These are phyloP conservation scores for Geotrichum citri-aurantii DNA, from an alignment of 1,139 yeast genomes.

Conservation along the genomic window DNA sequence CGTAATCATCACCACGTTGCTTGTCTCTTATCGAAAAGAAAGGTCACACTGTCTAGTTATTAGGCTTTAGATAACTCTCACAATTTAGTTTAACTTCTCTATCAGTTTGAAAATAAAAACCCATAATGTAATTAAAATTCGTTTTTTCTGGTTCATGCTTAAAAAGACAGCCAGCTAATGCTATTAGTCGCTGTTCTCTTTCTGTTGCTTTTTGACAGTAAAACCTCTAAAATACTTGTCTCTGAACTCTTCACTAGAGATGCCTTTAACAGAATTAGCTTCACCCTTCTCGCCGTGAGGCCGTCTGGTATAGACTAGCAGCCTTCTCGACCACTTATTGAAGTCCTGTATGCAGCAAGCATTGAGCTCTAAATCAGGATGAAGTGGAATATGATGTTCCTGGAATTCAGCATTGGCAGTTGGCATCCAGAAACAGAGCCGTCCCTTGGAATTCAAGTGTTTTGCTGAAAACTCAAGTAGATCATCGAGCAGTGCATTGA, in stretches of 20 bases:
- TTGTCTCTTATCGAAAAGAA: too few relatives aligned
- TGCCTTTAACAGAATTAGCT: constrained; percentile 41
- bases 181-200: background rate
- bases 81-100: background rate
- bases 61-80: too few relatives aligned
- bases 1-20: too few relatives aligned
- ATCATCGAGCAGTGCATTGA: constrained; percentile 71
- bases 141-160: background rate
- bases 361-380: constrained; percentile 60
- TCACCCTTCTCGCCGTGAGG: constrained; percentile 55
- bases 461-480: constrained; percentile 65
- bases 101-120: background rate
- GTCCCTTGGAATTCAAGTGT: constrained; percentile 65
- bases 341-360: constrained; percentile 82
- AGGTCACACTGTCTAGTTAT: too few relatives aligned
- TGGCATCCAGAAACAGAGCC: constrained; percentile 97
- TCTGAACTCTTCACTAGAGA: constrained; percentile 54
- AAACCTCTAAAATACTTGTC: constrained; percentile 75
- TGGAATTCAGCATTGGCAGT: constrained; percentile 82
- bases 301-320: constrained; percentile 71
- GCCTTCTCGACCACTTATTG: constrained; percentile 86
- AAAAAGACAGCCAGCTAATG: background rate
- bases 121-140: background rate
- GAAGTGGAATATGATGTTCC: constrained; percentile 72
- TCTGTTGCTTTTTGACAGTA: constrained; percentile 23